A percentile compares a stretch with the other conserved stretches of the same genome.
These are phyloP conservation scores for Prunus padus DNA, from an alignment of 306 rosid genomes.

Conservation along the genomic window DNA sequence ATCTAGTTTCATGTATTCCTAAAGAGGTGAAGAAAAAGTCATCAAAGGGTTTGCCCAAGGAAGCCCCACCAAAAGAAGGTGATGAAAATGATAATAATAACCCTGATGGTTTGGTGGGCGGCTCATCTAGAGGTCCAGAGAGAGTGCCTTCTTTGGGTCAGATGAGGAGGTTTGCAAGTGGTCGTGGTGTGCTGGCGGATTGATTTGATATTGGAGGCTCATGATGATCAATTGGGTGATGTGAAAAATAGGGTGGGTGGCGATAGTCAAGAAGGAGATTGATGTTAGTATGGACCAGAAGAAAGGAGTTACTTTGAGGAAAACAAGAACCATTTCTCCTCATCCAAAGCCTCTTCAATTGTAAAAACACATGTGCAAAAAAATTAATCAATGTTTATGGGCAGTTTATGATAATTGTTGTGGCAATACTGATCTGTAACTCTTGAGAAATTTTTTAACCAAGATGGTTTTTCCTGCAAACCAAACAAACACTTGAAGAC, in stretches of 20 bases:
- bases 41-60: slow-evolving; percentile 25
- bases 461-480: background rate
- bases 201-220: slow-evolving; percentile 6
- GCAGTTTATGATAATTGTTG: background rate
- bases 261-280: too few relatives aligned
- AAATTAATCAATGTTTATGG: background rate
- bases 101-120: slow-evolving; percentile 15
- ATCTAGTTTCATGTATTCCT: slow-evolving; percentile 1
- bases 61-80: background rate
- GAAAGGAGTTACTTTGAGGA: background rate
- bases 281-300: background rate
- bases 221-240: background rate
- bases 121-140: background rate
- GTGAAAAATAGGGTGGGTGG: background rate
- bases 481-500: background rate
- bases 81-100: background rate
- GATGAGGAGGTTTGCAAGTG: slow-evolving; percentile 13
- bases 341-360: slow-evolving; percentile 3
- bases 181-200: slow-evolving; percentile 6
- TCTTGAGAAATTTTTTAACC: background rate
- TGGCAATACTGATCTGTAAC: background rate
- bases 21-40: slow-evolving; percentile 23
- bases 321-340: slow-evolving; percentile 10
- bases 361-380: background rate
- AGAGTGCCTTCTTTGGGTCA: slow-evolving; percentile 23